phyloP scores from a whole-genome alignment of 2,329 filamentous ascomycete species.

The Aspergillus caelatus region DNA sequence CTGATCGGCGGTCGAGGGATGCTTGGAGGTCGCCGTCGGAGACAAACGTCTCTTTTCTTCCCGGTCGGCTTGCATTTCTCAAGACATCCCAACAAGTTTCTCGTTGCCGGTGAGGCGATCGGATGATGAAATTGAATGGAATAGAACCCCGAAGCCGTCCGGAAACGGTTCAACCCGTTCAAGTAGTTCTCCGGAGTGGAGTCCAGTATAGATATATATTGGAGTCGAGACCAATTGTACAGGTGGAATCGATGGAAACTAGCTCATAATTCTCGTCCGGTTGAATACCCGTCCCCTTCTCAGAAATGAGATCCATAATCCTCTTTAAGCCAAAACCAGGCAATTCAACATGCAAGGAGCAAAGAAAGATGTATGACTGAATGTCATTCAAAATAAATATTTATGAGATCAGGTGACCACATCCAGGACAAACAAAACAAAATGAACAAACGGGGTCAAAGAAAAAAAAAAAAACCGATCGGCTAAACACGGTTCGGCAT shows the following conservation, averaged over 20 bases:
- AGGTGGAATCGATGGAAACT: background rate
- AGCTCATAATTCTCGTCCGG: background rate
- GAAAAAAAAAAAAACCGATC: background rate
- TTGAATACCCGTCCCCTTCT: background rate
- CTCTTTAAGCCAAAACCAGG: background rate
- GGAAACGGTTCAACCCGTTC: background rate
- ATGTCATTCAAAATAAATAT: background rate
- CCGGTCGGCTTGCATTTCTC: background rate
- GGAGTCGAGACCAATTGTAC: background rate
- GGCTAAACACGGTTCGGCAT: constrained; percentile 22
- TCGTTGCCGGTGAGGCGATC: background rate
- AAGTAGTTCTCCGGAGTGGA: background rate
- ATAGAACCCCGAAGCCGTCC: background rate
- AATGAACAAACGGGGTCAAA: background rate
- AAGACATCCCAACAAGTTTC: background rate
- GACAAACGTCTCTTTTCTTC: background rate
- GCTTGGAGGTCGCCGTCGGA: background rate
- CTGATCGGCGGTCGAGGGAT: background rate
- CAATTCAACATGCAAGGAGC: background rate
- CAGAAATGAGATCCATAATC: background rate
- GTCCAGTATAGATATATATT: background rate
- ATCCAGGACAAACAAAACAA: background rate
- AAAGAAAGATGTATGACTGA: too few relatives aligned
- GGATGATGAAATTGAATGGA: background rate
- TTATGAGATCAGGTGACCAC: background rate